phyloP scores from a whole-genome alignment of 495 filamentous ascomycete species.

The Penicillium paradoxum region DNA sequence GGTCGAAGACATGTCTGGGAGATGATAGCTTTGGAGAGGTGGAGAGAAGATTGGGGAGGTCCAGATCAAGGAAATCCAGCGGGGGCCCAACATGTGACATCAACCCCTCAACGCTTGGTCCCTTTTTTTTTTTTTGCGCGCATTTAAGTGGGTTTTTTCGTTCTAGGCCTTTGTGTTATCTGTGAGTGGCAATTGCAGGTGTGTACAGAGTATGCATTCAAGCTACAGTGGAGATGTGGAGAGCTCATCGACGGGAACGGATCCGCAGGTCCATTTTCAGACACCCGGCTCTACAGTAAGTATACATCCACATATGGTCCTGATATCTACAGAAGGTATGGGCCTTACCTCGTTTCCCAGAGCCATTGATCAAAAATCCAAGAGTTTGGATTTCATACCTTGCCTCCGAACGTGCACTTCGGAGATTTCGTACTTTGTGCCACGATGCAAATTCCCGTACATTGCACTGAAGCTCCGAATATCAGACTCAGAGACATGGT shows the following conservation, averaged over 20 bases:
- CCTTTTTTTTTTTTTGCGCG: neutral
- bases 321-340: too few relatives aligned
- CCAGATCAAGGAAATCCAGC: constrained; percentile 9
- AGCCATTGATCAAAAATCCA: too few relatives aligned
- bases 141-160: neutral
- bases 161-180: neutral
- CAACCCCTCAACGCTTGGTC: constrained; percentile 12
- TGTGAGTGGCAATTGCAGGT: neutral
- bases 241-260: constrained; percentile 5
- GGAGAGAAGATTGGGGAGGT: neutral
- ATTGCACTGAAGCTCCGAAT: neutral
- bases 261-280: neutral
- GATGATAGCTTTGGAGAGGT: neutral
- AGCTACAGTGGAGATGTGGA: constrained; percentile 7
- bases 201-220: neutral
- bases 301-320: too few relatives aligned
- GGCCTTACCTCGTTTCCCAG: neutral
- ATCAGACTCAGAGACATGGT: neutral
- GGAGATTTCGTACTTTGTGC: neutral
- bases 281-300: too few relatives aligned
- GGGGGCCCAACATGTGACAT: constrained; percentile 12
- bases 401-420: neutral
- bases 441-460: neutral
- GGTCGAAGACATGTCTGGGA: constrained; percentile 1
- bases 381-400: neutral